Evolutionary conservation across 1,284 basidiomycete genomes (phyloP).

Genomic region (Chalciporus sp.): DNA sequence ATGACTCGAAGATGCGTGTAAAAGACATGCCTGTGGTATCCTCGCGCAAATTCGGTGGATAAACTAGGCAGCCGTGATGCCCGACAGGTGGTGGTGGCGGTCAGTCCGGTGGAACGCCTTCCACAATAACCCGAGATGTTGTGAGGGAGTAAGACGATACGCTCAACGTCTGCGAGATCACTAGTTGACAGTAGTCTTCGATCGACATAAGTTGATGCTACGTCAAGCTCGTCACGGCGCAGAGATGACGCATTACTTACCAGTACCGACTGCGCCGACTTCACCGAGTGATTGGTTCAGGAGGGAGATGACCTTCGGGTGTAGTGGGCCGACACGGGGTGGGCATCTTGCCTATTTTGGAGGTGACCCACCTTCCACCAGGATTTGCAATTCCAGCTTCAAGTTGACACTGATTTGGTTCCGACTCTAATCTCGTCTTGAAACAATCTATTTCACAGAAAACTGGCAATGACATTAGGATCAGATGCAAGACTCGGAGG

Average conservation of each 20-base stretch:
- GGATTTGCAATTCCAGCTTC: no score
- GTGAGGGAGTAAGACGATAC: neutral
- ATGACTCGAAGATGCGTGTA: neutral
- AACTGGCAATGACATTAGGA: constrained; percentile 1
- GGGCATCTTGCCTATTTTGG: neutral
- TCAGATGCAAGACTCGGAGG: neutral
- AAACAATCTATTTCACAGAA: neutral
- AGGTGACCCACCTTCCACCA: no score
- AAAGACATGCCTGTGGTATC: constrained; percentile 8
- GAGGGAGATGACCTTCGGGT: no score
- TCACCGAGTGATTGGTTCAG: no score
- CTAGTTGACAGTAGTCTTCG: neutral
- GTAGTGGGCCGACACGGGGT: no score
- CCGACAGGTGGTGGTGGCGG: neutral
- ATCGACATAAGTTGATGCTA: neutral
- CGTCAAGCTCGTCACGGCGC: neutral
- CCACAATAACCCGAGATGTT: neutral
- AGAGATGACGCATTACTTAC: neutral
- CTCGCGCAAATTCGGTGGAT: constrained; percentile 14
- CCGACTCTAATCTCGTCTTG: no score
- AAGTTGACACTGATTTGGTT: no score
- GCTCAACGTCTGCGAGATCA: neutral
- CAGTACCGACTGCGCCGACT: no score
- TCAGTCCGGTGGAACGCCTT: neutral
- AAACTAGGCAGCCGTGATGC: constrained; percentile 6